Evolutionary conservation across 306 rosid species (phyloP), one percentile per base, ranked within the genome.

Genomic region (Mucuna pruriens): DNA sequence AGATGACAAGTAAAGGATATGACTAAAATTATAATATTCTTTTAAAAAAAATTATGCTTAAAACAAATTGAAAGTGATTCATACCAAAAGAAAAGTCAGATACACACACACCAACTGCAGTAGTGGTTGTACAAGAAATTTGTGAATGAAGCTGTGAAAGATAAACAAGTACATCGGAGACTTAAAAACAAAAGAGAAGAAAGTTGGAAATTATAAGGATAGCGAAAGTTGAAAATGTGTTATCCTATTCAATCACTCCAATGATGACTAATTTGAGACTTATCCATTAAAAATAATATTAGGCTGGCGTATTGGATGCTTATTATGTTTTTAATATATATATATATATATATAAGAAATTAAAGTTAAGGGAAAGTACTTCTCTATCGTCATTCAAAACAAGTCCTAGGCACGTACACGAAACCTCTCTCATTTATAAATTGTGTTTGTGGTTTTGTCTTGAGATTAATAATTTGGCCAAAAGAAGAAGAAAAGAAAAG

Each of bases 331-430:
- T n/a, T n/a, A n/a, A n/a, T n/a, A n/a, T n/a, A n/a, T n/a, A n/a
- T n/a, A n/a, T n/a, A n/a, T n/a, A n/a, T n/a, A n/a, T n/a, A n/a
- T n/a, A n/a, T n/a, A n/a, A n/a, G n/a, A n/a, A n/a, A n/a, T n/a
- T n/a, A n/a, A n/a, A n/a, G n/a, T n/a, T n/a, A n/a, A n/a, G n/a
- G n/a, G 31, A 3, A 29, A 29, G 31, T 3, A 44, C 16, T 5
- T 7, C 8, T 49, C 55, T 16, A 7, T 4, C 2, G 20, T 49
- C 7, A 49, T 16, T 49, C 55, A 19, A 74, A 74, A 36, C 15
- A 39, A 75, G 79, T 58, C 55, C 52, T 9, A 25, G 1, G 58
- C 80, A 60, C 58, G 70, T 60, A 75, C 80, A 60, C 58, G 70
- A 42, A 75, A 75, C 19, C 80, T 29, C 57, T 23, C 70, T 8